Evolutionary conservation across 2,329 filamentous ascomycete genomes (phyloP).

Genomic region (Fusarium siculi): DNA sequence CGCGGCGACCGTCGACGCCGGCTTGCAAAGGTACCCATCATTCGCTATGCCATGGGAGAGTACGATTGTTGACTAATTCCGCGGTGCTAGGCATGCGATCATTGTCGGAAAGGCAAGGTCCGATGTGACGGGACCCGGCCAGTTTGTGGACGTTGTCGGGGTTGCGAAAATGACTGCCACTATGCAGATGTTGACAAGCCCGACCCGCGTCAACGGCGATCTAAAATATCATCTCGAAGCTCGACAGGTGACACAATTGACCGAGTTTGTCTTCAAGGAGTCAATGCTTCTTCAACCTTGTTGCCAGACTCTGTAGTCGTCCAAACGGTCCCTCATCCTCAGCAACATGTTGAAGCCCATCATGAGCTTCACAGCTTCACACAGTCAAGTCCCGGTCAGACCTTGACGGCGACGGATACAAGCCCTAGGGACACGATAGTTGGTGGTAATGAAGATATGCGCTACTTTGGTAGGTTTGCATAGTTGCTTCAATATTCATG

Average conservation of each 20-base stretch:
- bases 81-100: neutral
- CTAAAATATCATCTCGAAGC: neutral
- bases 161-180: neutral
- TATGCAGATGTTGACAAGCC: neutral
- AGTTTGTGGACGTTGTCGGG: neutral
- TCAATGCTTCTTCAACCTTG: neutral
- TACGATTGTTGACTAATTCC: neutral
- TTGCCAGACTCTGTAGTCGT: too few species aligned
- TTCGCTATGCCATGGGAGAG: rapidly evolving
- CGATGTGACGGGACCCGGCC: neutral
- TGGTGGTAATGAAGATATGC: neutral
- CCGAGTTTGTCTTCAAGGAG: neutral
- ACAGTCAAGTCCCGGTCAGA: neutral
- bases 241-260: neutral
- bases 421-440: neutral
- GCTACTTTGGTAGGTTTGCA: neutral
- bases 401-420: neutral
- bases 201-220: neutral
- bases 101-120: neutral
- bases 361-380: neutral
- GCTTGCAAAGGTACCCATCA: neutral
- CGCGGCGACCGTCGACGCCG: neutral
- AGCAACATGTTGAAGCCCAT: neutral
- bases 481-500: neutral
- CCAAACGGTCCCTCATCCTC: neutral